A percentile compares a stretch with the other conserved stretches of the same genome.
Evolutionary conservation across 2,329 filamentous ascomycete species (phyloP).

Genomic region (Pseudofabraea citricarpa): DNA sequence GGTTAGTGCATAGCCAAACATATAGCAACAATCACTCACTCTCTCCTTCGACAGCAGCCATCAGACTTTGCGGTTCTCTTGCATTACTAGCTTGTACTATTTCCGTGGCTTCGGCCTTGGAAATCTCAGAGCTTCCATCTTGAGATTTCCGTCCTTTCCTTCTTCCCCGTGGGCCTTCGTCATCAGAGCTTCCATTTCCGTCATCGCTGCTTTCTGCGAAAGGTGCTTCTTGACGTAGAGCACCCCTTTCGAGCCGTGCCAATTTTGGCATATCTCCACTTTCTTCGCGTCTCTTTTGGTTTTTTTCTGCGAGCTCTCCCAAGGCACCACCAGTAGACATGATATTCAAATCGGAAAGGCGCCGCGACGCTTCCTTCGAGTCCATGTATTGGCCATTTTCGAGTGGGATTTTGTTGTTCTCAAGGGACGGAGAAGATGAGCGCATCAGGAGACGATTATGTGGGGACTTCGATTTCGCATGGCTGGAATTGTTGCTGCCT

Average conservation of each 20-base stretch:
- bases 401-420: constrained; percentile 27
- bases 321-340: constrained; percentile 59
- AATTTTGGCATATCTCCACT: constrained; percentile 12
- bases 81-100: constrained; percentile 30
- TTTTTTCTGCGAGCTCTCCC: constrained; percentile 34
- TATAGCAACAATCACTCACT: too few relatives aligned
- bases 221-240: constrained; percentile 19
- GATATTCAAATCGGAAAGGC: constrained; percentile 67
- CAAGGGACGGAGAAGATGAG: constrained; percentile 21
- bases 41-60: constrained; percentile 75
- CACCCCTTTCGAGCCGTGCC: constrained; percentile 24
- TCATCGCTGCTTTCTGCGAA: constrained; percentile 28
- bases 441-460: constrained; percentile 23
- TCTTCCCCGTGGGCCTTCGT: constrained; percentile 60
- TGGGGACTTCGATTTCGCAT: constrained; percentile 24
- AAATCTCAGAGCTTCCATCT: too few relatives aligned
- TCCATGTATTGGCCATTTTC: constrained; percentile 60
- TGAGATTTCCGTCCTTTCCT: neutral
- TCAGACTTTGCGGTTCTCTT: constrained; percentile 51
- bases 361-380: constrained; percentile 64
- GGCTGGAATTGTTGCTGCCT: constrained; percentile 5
- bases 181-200: constrained; percentile 51
- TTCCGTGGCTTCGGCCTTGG: constrained; percentile 36
- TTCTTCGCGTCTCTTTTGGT: constrained; percentile 16
- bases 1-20: too few relatives aligned